Conservation (phyloP, 176 grass and related monocot genomes). For the Bromus sterilis region DNA sequence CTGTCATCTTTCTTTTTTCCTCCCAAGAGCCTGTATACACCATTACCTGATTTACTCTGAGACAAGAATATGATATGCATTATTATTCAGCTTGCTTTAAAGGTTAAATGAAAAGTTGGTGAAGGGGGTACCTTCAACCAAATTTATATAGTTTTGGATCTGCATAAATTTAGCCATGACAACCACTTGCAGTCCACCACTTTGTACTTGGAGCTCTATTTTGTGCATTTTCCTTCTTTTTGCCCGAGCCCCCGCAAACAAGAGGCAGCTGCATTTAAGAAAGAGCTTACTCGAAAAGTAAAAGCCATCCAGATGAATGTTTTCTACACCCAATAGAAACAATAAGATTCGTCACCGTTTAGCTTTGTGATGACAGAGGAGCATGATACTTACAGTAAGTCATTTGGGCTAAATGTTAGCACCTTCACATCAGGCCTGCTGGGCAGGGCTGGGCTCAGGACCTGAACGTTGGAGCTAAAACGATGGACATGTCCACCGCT, state of each 20-base stretch:
- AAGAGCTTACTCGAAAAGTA: conserved; percentile 13
- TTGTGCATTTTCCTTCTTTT: neutral
- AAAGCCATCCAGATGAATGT: neutral
- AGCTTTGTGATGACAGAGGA: neutral
- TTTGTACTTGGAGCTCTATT: neutral
- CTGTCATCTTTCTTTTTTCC: neutral
- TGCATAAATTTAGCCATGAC: neutral
- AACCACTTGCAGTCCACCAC: neutral
- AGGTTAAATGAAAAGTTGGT: conserved; percentile 2
- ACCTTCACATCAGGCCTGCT: neutral
- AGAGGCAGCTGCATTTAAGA: neutral
- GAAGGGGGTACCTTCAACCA: neutral
- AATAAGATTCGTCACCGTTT: conserved; percentile 5
- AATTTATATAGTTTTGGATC: conserved; percentile 11
- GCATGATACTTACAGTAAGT: neutral
- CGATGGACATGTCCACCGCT: neutral
- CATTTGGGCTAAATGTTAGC: neutral
- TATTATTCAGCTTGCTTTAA: conserved; percentile 3
- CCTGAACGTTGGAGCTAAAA: neutral
- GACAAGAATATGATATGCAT: neutral
- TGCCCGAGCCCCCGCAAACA: neutral
- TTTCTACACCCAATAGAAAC: neutral
- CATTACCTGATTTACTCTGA: neutral
- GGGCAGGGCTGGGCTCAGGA: neutral
- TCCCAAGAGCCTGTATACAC: neutral